Evolutionary conservation across 2,329 filamentous ascomycete genomes (phyloP).

Genomic region (Diaporthe sp.): DNA sequence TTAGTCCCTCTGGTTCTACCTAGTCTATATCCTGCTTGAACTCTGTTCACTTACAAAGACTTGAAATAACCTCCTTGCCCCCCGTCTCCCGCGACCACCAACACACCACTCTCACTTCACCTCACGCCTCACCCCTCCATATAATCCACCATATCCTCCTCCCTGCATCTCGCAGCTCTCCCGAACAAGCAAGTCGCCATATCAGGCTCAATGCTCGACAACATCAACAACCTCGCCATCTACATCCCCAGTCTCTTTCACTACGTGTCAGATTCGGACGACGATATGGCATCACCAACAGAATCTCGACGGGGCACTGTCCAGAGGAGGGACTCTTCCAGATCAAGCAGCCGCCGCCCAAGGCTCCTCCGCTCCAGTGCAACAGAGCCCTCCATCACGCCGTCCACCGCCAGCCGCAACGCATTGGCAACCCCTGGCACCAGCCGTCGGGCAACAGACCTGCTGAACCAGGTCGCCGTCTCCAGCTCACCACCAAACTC

Average conservation of each 20-base stretch:
- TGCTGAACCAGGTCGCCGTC: conserved; percentile 68
- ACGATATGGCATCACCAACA: conserved; percentile 51
- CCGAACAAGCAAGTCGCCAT: neutral
- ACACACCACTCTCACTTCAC: conserved; percentile 4
- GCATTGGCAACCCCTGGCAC: conserved; percentile 64
- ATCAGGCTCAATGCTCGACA: conserved; percentile 38
- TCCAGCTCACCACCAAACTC: conserved; percentile 57
- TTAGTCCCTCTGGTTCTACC: neutral
- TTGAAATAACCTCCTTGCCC: conserved; percentile 30
- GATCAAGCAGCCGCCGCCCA: conserved; percentile 61
- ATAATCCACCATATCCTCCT: neutral
- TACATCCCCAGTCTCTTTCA: conserved; percentile 40
- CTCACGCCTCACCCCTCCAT: neutral
- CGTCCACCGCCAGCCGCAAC: conserved; percentile 66
- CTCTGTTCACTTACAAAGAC: conserved; percentile 1
- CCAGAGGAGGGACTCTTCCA: conserved; percentile 57
- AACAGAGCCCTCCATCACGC: conserved; percentile 71
- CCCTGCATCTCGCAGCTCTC: conserved; percentile 18
- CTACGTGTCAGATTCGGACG: conserved; percentile 39
- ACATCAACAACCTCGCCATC: conserved; percentile 40
- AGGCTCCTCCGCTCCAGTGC: conserved; percentile 68
- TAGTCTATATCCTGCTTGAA: neutral
- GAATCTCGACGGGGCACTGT: conserved; percentile 51
- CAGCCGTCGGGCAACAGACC: conserved; percentile 66
- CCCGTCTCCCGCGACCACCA: conserved; percentile 1